Percentiles rank a stretch among this genome's conserved stretches.
phyloP scores from a whole-genome alignment of 176 grass and related monocot species.

The bread wheat (Triticum aestivum) region IWGSC_CS_RefSeq_v2.1 NC_057798.1:258182195-258182694 shows the following conservation, averaged over 20 bases:
- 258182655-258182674: neutral
- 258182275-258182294: too few species aligned
- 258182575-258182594: neutral
- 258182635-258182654: neutral
- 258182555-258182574: neutral
- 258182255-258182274: too few species aligned
- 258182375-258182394: neutral
- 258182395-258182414: neutral
- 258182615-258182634: neutral
- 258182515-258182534: neutral
- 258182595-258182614: neutral
- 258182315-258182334: neutral
- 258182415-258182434: neutral
- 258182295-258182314: too few species aligned
- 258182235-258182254: too few species aligned
- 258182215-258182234: too few species aligned
- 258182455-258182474: neutral
- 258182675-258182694: neutral
- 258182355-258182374: neutral
- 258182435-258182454: neutral
- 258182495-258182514: neutral
- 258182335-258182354: neutral
- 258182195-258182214: too few species aligned
- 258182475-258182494: slow-evolving; percentile 1
- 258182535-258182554: neutral